phyloP scores from a whole-genome alignment of 495 filamentous ascomycete genomes.

The Neurospora tetrasperma region DNA sequence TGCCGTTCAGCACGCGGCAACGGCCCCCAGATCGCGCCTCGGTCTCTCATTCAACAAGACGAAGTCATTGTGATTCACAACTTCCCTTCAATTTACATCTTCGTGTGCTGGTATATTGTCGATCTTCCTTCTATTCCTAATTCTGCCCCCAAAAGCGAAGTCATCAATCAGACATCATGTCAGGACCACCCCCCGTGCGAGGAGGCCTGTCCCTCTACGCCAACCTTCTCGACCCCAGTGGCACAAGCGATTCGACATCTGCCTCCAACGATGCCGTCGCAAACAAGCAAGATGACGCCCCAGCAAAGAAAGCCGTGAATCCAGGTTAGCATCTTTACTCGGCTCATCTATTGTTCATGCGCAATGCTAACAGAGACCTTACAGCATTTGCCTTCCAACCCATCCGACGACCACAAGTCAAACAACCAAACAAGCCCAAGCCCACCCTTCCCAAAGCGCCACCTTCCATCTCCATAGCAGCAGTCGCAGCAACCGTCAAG shows the following conservation, averaged over 20 bases:
- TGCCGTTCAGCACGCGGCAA: background rate
- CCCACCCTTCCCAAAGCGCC: constrained; percentile 39
- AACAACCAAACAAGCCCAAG: constrained; percentile 63
- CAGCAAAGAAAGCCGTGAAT: constrained; percentile 64
- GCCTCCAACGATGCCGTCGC: constrained; percentile 74
- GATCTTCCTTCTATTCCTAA: background rate
- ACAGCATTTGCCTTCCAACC: constrained; percentile 79
- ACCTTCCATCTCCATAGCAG: constrained; percentile 12
- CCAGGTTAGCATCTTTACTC: constrained; percentile 46
- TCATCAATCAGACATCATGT: background rate
- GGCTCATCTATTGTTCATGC: too few relatives aligned
- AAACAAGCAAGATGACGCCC: constrained; percentile 53
- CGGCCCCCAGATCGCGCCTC: background rate
- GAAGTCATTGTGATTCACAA: background rate
- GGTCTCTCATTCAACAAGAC: background rate
- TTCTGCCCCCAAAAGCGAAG: background rate
- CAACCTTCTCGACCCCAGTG: constrained; percentile 39
- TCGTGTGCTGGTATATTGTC: background rate
- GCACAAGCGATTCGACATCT: constrained; percentile 42
- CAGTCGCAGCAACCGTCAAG: constrained; percentile 3
- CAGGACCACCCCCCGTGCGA: constrained; percentile 10
- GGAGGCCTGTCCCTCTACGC: constrained; percentile 46
- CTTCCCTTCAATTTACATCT: background rate
- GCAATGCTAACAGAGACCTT: constrained; percentile 29
- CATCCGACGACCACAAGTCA: constrained; percentile 53